Evolutionary conservation across 148 eudicot genomes (phyloP), one percentile per base, ranked within the genome.

Genomic region (Vaccinium corymbosum): DNA sequence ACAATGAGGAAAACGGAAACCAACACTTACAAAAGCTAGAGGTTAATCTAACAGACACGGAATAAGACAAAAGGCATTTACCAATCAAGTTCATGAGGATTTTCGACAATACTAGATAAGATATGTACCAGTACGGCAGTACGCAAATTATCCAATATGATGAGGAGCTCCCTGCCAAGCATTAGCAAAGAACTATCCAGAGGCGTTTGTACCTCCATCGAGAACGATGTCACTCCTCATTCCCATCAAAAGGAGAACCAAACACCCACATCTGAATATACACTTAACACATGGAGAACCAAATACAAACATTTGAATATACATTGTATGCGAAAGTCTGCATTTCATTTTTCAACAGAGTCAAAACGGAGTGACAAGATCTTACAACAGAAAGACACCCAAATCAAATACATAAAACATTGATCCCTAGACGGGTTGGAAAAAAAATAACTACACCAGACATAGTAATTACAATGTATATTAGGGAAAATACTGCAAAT

Each of bases 351-450:
- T 29, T 55, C 22, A 38, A 81, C 66, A 3, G 7, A 48, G 70
- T 80, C 50, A 59, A 50, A 81, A 57, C 48, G 51, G 27, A 81
- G 52, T 49, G 7, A 25, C 25, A 68, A 25, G 62, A 80, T 57
- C 52, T 29, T 70, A 71, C 84, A 82, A 82, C 16, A 25, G 56
- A 53, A 57, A 49, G 76, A 51, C n/a, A 51, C 68, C 79, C 64
- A 64, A 80, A 13, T n/a, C 55, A 81, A 15, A 50, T 51, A 81
- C 83, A 70, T 6, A 50, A 51, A 70, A 29, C n/a, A 71, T 77
- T 51, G 57, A 27, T 81, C 42, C 59, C 59, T 15, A 17, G 42
- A 27, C 48, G 17, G 16, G 46, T 42, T 42, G 29, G 16, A 20
- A 17, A 22, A 22, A 17, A n/a, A 81, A 25, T 29, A 81, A 66